Percentiles rank a stretch among this genome's conserved stretches.
Conservation (phyloP, 371 early-diverging fungal genomes). For the Astathelohania contejeani region DNA sequence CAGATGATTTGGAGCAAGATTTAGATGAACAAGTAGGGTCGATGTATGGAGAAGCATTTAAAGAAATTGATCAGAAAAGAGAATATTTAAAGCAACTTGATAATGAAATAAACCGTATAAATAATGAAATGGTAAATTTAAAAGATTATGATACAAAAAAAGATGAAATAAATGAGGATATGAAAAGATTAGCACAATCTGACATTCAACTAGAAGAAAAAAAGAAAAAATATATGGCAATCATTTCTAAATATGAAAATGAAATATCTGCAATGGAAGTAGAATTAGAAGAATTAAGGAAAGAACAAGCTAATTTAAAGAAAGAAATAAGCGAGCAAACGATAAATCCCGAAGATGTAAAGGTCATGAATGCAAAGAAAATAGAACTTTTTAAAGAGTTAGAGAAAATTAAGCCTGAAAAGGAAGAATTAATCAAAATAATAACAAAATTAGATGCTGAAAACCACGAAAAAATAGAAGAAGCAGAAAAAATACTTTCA, state of each 20-base stretch:
- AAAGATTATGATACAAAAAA: constrained; percentile 32
- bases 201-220: constrained; percentile 41
- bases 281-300: constrained; percentile 9
- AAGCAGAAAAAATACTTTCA: constrained; percentile 32
- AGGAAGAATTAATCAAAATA: constrained; percentile 24
- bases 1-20: constrained; percentile 28
- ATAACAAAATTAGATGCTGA: constrained; percentile 18
- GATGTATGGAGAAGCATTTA: constrained; percentile 20
- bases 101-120: background rate
- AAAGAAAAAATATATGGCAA: constrained; percentile 36
- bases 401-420: constrained; percentile 48
- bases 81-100: constrained; percentile 19
- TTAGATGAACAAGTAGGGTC: constrained; percentile 24
- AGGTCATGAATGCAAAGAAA: constrained; percentile 49
- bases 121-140: constrained; percentile 4
- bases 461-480: constrained; percentile 19
- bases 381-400: constrained; percentile 38
- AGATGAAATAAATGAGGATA: constrained; percentile 36
- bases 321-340: constrained; percentile 41
- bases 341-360: constrained; percentile 47
- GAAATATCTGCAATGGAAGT: constrained; percentile 34
- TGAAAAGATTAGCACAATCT: constrained; percentile 33
- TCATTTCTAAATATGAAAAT: constrained; percentile 27
- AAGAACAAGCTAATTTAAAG: constrained; percentile 30
- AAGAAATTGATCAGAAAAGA: constrained; percentile 22